Evolutionary conservation across 108 stramenopile species (phyloP), one percentile per base, ranked within the genome.

Genomic region (Nitzschia putrida): DNA sequence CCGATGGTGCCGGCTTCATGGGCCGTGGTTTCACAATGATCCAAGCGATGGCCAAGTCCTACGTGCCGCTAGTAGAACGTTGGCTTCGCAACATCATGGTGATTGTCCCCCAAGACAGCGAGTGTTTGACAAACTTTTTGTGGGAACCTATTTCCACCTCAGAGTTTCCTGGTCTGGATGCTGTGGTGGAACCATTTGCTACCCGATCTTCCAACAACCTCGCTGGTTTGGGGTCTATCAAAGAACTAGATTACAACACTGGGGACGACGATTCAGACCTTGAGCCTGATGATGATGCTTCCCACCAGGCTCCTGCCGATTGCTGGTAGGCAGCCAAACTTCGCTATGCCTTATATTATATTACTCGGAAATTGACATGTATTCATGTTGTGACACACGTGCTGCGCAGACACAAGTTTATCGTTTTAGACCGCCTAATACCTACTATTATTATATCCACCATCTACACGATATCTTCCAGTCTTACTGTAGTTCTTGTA

Each of bases 21-120:
- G 72, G 83, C 11, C 67, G 85, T 66, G 84, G 86, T 6, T 89
- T 92, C 54, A 79, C 86, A 0, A 77, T 83, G 70, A 66, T 92
- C 4, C 90, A 92, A 65, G 81, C 75, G 11, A 75, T 85, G 25
- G 82, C 85, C 1, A 78, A 68, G 60, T 71, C 74, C 11, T 92
- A 92, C 54, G 85, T 83, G 57, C 90, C 90, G 2, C 74, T 78
- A 16, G 77, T 92, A 77, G 90, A 92, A 44, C 16, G 71, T 21
- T 92, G 90, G 90, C 68, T 92, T 21, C 61, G 71, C 13, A 83
- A 72, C 40, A 84, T 92, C 2, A 74, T 84, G 60, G 85, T 69
- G 20, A 52, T 83, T 14, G 82, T 92, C 23, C 88, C 88, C 3
- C 58, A 69, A 13, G 82, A 72, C 53, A 88, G 85, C 65, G 87